Percentiles rank a stretch among this genome's conserved stretches.
Conservation (phyloP, 495 filamentous ascomycete species). For the Astrothelium subdiscretum region DNA sequence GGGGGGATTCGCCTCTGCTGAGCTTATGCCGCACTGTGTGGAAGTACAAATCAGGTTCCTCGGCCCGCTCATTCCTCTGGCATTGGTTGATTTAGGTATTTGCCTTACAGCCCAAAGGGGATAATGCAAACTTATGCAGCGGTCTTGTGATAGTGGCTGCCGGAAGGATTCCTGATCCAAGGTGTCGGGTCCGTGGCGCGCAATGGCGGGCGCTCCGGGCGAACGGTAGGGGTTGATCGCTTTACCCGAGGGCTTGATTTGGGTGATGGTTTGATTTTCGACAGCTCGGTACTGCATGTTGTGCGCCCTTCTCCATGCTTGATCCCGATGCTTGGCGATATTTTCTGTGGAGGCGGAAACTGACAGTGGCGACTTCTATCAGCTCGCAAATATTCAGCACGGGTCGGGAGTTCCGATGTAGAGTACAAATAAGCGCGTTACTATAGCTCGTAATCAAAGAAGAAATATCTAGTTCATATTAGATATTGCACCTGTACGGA, state of each 20-base stretch:
- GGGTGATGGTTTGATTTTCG: background rate
- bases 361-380: background rate
- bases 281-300: background rate
- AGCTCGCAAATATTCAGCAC: too few relatives aligned
- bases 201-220: background rate
- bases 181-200: background rate
- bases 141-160: background rate
- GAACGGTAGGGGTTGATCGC: background rate
- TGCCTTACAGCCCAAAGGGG: background rate
- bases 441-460: too few relatives aligned
- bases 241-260: background rate
- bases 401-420: too few relatives aligned
- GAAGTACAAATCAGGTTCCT: background rate
- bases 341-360: background rate
- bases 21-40: background rate
- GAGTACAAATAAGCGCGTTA: too few relatives aligned
- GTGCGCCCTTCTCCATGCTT: background rate
- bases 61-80: background rate
- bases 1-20: background rate
- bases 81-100: too few relatives aligned
- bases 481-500: too few relatives aligned
- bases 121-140: background rate
- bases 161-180: background rate
- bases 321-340: background rate
- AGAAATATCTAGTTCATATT: too few relatives aligned